A percentile compares a stretch with the other conserved stretches of the same genome.
Evolutionary conservation across 1,284 basidiomycete species (phyloP).

Genomic region (Neonothopanus nambi): DNA sequence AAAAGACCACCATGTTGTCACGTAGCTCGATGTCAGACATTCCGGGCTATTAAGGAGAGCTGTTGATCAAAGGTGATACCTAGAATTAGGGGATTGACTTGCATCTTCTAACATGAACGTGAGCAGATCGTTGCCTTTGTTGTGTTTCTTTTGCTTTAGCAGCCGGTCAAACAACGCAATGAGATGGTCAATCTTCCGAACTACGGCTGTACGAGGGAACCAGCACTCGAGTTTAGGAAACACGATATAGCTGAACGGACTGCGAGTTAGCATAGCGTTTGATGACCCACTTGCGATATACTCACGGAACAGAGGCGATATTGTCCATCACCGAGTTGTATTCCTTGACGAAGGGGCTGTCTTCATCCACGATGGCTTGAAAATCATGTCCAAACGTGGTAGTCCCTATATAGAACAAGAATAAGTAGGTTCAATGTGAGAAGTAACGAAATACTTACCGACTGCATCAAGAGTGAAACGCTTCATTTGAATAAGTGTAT

Average conservation of each 20-base stretch:
- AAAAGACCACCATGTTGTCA: conserved; percentile 34
- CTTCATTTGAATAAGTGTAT: not conserved
- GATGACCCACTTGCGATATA: not conserved
- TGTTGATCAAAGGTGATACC: not conserved
- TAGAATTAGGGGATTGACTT: not conserved
- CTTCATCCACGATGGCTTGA: conserved; percentile 28
- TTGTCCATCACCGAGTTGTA: conserved; percentile 32
- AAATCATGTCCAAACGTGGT: conserved; percentile 37
- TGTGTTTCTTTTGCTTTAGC: conserved; percentile 26
- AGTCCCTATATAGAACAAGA: conserved; percentile 24
- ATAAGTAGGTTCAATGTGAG: too few relatives aligned
- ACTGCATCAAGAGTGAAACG: not conserved
- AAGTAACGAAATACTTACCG: not conserved
- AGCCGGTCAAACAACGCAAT: conserved; percentile 24
- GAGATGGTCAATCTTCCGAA: conserved; percentile 25
- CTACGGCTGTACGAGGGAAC: conserved; percentile 26
- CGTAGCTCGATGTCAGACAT: conserved; percentile 23
- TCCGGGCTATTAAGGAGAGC: conserved; percentile 10
- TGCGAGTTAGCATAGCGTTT: not conserved
- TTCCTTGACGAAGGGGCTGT: conserved; percentile 30
- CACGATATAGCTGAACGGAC: conserved; percentile 25
- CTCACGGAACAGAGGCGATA: not conserved
- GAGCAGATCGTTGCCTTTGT: conserved; percentile 32
- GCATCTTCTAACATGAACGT: conserved; percentile 32
- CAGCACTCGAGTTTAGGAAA: conserved; percentile 30